Evolutionary conservation across 2,329 filamentous ascomycete genomes (phyloP).

Genomic region (Bipolaris bicolor): DNA sequence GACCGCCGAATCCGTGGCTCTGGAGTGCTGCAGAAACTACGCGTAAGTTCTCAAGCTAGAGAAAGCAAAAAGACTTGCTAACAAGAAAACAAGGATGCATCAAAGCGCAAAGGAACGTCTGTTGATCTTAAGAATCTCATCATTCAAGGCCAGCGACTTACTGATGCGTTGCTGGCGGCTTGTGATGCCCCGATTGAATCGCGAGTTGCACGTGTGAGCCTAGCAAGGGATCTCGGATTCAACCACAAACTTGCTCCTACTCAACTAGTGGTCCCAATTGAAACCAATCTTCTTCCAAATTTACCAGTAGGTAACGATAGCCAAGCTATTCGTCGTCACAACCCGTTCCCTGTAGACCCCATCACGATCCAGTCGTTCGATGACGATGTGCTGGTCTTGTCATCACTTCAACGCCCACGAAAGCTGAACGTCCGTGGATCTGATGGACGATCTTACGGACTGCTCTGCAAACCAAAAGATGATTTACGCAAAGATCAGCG

Average conservation of each 20-base stretch:
- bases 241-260: conserved; percentile 83
- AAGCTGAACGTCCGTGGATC: conserved; percentile 87
- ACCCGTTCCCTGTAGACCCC: conserved; percentile 84
- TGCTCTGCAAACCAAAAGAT: conserved; percentile 97
- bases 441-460: conserved; percentile 84
- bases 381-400: conserved; percentile 88
- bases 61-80: conserved; percentile 33
- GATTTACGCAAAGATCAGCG: conserved; percentile 97
- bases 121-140: conserved; percentile 75
- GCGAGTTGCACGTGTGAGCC: conserved; percentile 73
- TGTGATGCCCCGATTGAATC: conserved; percentile 80
- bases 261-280: conserved; percentile 85
- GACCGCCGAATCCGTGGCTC: conserved; percentile 67
- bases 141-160: conserved; percentile 78
- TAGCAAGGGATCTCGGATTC: conserved; percentile 80
- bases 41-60: conserved; percentile 29
- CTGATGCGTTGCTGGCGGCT: conserved; percentile 78
- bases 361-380: conserved; percentile 81
- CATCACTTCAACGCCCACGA: conserved; percentile 88
- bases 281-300: conserved; percentile 80
- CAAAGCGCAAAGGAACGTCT: conserved; percentile 59
- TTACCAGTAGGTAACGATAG: conserved; percentile 75
- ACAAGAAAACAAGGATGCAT: conserved; percentile 53
- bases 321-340: conserved; percentile 71
- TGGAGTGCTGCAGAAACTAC: conserved; percentile 51